phyloP scores from a whole-genome alignment of 225 moss, liverwort and hornwort species.

The Bryoerythrophyllum caledonicum region DNA sequence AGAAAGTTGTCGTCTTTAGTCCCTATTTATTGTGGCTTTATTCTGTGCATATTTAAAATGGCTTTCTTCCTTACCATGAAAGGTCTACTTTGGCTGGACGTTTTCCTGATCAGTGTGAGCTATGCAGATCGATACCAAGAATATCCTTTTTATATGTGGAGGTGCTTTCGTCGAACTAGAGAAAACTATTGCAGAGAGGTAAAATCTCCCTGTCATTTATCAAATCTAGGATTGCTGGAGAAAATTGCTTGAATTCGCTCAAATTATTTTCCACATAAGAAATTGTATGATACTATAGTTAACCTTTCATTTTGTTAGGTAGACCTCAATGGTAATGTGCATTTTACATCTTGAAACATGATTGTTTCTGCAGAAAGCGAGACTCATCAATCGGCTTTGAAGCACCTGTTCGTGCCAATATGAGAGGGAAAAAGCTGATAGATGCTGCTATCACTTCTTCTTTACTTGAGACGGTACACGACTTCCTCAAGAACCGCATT shows the following conservation, averaged over 20 bases:
- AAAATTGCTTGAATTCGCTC: background rate
- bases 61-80: conserved; percentile 8
- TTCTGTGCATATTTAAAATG: background rate
- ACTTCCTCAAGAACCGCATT: conserved; percentile 2
- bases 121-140: conserved; percentile 94
- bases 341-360: background rate
- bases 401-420: conserved; percentile 85
- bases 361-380: conserved; percentile 38
- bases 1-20: background rate
- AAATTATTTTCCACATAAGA: conserved; percentile 5
- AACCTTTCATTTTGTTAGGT: background rate
- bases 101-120: conserved; percentile 7
- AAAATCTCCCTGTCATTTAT: background rate
- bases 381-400: conserved; percentile 97
- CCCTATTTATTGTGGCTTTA: background rate
- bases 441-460: conserved; percentile 67
- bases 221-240: background rate
- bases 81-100: conserved; percentile 12
- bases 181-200: conserved; percentile 98
- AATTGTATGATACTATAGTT: background rate
- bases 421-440: conserved; percentile 77
- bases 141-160: conserved; percentile 97
- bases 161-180: conserved; percentile 97
- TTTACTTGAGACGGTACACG: conserved; percentile 78
- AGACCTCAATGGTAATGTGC: background rate